Conservation (phyloP, 129 eudicot genomes). For the Sambucus nigra region DNA sequence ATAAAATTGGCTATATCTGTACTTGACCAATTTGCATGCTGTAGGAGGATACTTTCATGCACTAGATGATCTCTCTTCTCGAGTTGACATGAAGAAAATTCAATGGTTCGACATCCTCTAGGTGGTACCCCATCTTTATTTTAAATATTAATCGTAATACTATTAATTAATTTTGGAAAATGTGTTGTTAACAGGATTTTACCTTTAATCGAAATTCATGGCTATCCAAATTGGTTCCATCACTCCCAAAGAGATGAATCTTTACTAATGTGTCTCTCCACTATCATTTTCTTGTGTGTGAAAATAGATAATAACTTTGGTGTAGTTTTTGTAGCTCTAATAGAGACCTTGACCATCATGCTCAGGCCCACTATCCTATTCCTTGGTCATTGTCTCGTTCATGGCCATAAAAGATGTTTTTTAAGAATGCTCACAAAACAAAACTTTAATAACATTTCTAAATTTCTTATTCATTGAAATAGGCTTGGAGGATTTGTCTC, state of each 20-base stretch:
- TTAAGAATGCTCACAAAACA: not conserved
- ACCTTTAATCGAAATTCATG: too few relatives aligned
- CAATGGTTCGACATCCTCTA: slow-evolving; percentile 91
- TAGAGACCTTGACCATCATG: slow-evolving; percentile 61
- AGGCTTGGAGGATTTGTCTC: slow-evolving; percentile 69
- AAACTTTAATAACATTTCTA: not conserved
- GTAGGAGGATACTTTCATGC: slow-evolving; percentile 88
- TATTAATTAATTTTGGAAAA: not conserved
- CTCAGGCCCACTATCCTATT: slow-evolving; percentile 41
- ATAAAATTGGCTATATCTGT: too few relatives aligned
- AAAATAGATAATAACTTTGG: slow-evolving; percentile 75
- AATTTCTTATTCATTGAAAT: not conserved
- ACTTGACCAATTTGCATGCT: slow-evolving; percentile 1
- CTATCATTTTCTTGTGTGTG: not conserved
- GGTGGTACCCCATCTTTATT: too few relatives aligned
- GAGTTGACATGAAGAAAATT: slow-evolving; percentile 64
- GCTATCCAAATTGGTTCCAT: too few relatives aligned
- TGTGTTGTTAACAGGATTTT: too few relatives aligned
- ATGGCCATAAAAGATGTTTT: not conserved
- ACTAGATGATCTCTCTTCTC: slow-evolving; percentile 48
- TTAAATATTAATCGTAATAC: too few relatives aligned
- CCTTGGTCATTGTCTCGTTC: slow-evolving; percentile 20
- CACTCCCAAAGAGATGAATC: not conserved
- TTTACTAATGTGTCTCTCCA: not conserved
- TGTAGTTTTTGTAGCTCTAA: slow-evolving; percentile 64